Base-by-base conservation (phyloP, 805 yeast species). In the Cyberlindnera bimundalis region DNA sequence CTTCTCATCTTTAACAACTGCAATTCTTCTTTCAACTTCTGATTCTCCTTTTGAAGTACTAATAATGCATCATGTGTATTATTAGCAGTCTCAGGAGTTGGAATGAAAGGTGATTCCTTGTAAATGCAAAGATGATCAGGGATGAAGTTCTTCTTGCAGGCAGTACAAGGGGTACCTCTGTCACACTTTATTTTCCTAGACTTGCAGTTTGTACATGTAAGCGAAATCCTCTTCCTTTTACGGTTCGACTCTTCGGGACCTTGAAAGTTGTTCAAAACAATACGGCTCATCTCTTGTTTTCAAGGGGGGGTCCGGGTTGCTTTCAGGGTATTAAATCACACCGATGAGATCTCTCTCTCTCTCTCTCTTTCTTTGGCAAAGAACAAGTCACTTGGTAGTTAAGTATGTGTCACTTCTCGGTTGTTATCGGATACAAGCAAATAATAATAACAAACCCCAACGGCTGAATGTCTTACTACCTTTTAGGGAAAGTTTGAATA, bases 41-140 rank as follows among this genome's bases (percentile, higher is more conserved):
- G 33, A 32, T 51, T 53, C 39, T 57, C 60, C 12, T 37, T 39
- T 2, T 40, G 27, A 18, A 54, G 29, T n/a, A 45, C 2, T 19
- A 40, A 17, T 15, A 52, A 5, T 1, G 45, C 48, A 5, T 52
- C 54, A 1, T 37, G 25, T 0, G 48, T 38, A 11, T 39, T 45
- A 10, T 32, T 35, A 2, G 43, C 45, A 3, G 38, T 47, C 6
- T 58, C 59, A 9, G 45, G 35, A 1, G 55, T 51, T 3, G 65
- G 59, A 9, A 60, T 40, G 34, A 62, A 55, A 11, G 61, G 64
- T 0, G 64, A 52, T 13, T 39, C 45, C 31, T 51, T 55, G 43
- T 57, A 57, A 12, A 56, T 45, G 28, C 61, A 57, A 13, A 53
- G 35, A 19, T 48, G 49, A 1, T 43, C 46, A 0, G 59, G 59